A percentile compares a stretch with the other conserved stretches of the same genome.
Conservation (phyloP, 768 basidiomycete genomes). For the Crassisporium funariophilum region DNA sequence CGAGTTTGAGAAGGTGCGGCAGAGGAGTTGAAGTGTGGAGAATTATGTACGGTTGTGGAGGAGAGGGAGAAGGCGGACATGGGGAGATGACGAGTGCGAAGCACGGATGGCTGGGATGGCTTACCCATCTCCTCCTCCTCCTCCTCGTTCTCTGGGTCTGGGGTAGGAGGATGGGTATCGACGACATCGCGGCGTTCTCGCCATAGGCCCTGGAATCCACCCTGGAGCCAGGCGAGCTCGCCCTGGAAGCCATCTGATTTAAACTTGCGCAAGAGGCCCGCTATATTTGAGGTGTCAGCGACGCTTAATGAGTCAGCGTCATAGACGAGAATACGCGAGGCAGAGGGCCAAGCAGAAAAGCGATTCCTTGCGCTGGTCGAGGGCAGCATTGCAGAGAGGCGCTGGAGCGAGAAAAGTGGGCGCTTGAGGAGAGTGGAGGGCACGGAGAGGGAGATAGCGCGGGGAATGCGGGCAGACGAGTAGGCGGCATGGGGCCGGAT, state of each 20-base stretch:
- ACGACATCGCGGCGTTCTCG: slow-evolving; percentile 53
- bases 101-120: slow-evolving; percentile 28
- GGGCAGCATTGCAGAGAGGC: slow-evolving; percentile 81
- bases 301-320: slow-evolving; percentile 75
- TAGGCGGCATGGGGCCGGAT: slow-evolving; percentile 83
- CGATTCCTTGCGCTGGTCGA: slow-evolving; percentile 53
- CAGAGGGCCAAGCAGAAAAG: slow-evolving; percentile 61
- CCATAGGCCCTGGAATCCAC: slow-evolving; percentile 79
- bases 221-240: slow-evolving; percentile 75
- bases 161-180: slow-evolving; percentile 48
- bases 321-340: slow-evolving; percentile 74
- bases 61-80: slow-evolving; percentile 63
- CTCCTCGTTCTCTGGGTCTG: slow-evolving; percentile 59
- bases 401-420: slow-evolving; percentile 79
- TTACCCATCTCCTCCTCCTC: slow-evolving; percentile 36
- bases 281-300: slow-evolving; percentile 65
- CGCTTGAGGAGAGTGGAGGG: slow-evolving; percentile 94
- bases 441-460: slow-evolving; percentile 83
- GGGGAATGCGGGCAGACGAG: slow-evolving; percentile 61
- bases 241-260: slow-evolving; percentile 53
- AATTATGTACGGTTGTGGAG: slow-evolving; percentile 39
- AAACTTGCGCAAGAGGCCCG: slow-evolving; percentile 78
- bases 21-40: slow-evolving; percentile 25
- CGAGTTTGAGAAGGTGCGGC: slow-evolving; percentile 15
- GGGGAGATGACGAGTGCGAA: slow-evolving; percentile 63